phyloP scores from a whole-genome alignment of 345 rosid genomes.

The Aegle marmelos region DNA sequence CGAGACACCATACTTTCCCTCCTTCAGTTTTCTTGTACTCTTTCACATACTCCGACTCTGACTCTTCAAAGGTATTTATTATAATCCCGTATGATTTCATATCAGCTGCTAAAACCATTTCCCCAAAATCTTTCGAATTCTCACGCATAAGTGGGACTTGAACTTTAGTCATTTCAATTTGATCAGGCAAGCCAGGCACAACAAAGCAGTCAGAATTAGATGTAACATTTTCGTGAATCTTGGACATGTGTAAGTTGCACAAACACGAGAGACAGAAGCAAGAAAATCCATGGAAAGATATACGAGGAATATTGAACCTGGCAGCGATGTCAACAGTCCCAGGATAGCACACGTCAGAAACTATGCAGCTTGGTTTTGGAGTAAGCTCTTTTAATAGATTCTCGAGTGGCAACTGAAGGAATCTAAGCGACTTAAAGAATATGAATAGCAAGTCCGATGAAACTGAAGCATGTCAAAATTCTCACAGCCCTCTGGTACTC shows the following conservation, averaged over 20 bases:
- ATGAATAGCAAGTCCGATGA: background rate
- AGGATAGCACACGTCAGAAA: slow-evolving; percentile 27
- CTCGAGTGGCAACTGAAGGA: slow-evolving; percentile 14
- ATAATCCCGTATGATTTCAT: slow-evolving; percentile 28
- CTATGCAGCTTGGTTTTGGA: slow-evolving; percentile 30
- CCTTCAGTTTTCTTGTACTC: background rate
- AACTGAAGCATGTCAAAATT: slow-evolving; percentile 2
- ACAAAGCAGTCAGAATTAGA: slow-evolving; percentile 26
- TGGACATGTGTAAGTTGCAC: slow-evolving; percentile 12
- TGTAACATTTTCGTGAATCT: slow-evolving; percentile 17
- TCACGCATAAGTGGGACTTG: slow-evolving; percentile 14
- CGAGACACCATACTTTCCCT: slow-evolving; percentile 9
- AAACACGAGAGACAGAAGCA: slow-evolving; percentile 14
- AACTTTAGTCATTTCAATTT: slow-evolving; percentile 19
- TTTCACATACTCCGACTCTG: background rate
- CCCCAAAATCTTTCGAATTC: background rate
- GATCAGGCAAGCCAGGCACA: slow-evolving; percentile 33
- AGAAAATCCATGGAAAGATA: slow-evolving; percentile 22
- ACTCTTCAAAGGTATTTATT: slow-evolving; percentile 24
- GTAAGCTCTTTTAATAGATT: slow-evolving; percentile 9
- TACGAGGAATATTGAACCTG: slow-evolving; percentile 23
- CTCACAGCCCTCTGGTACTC: slow-evolving; percentile 9
- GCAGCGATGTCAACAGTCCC: slow-evolving; percentile 23
- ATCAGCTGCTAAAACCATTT: slow-evolving; percentile 19
- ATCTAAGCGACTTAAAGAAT: background rate